Base-by-base conservation (phyloP, 371 early-diverging fungal species). In the Mucor mucedo region DNA sequence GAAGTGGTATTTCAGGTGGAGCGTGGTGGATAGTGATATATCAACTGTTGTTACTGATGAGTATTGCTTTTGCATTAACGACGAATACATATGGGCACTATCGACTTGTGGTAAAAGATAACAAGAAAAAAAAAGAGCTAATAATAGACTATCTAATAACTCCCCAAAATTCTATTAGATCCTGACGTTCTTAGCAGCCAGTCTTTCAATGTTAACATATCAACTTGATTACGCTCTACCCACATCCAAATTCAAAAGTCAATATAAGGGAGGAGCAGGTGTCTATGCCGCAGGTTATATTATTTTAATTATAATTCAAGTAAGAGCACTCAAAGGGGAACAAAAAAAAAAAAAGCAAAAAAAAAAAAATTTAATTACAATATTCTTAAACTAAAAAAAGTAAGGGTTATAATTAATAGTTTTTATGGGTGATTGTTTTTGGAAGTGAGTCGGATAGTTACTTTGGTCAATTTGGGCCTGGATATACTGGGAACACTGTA, bases 21-120 rank as follows among this genome's bases (percentile, higher is more conserved):
- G 65, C 69, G 11, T 81, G 78, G 75, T 81, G 82, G 82, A 68
- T 81, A 27, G 50, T 78, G 50, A 66, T 81, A 16, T 81, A 69
- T 44, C 73, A 81, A 53, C 59, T 81, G 10, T 30, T 81, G 3
- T 47, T 81, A 16, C 60, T 73, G 41, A 45, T 71, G 49, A 66
- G 66, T 44, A 69, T 65, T 10, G 39, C 55, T 4, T 55, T 55
- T 48, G 55, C 68, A 8, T 63, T 75, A 48, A 41, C 69, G 27
- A 66, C 73, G 6, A 72, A 68, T 4, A 67, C 69, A 11, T 78
- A 68, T 53, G 28, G 57, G 2, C 71, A 78, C 30, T 78, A 81
- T 50, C 67, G 82, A 68, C 28, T 75, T 45, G 73, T 64, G 62
- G 82, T 81, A 72, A 60, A 61, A 30, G 29, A 45, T 44, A 45